Evolutionary conservation across 371 early-diverging fungal genomes (phyloP), one percentile per base, ranked within the genome.

Genomic region (Syncephalis plumigaleata): DNA sequence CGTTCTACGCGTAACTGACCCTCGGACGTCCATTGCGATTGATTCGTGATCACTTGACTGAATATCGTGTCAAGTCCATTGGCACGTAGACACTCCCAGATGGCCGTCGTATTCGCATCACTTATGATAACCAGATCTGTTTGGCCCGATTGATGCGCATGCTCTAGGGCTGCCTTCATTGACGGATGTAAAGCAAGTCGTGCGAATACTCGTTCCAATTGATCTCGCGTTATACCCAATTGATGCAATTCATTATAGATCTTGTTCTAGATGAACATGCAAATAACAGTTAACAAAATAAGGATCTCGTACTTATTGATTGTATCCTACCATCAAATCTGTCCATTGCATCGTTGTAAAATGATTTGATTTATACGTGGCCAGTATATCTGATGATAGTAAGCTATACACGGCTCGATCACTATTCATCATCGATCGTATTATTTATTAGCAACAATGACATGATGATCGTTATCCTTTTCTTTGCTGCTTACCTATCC

Each of bases 271-370:
- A 7, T 40, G 15, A 16, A 5, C 16, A 21, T 16, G 5, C 3
- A 5, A 7, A 40, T 40, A 21, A 40, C 21, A 8, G 8, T 4
- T 40, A 16, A 5, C 8, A 16, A 40, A 8, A n/a, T n/a, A n/a
- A n/a, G n/a, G n/a, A n/a, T n/a, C n/a, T n/a, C n/a, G n/a, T n/a
- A n/a, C n/a, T n/a, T n/a, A n/a, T n/a, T n/a, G n/a, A n/a, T n/a
- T n/a, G n/a, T n/a, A n/a, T n/a, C n/a, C n/a, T 40, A 40, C 40
- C 40, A 40, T 40, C 40, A 40, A 18, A 15, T 40, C 40, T 40
- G 40, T 40, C 40, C 40, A 40, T 21, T 40, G 40, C 40, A 40
- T 40, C 11, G 31, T 7, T 31, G 31, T 7, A 11, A 31, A 31
- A 31, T 31, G 11, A 11, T 40, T 40, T 4, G 40, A 4, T 4